Base-by-base conservation (phyloP, 1,284 basidiomycete species). In the Fistulina hepatica region DNA sequence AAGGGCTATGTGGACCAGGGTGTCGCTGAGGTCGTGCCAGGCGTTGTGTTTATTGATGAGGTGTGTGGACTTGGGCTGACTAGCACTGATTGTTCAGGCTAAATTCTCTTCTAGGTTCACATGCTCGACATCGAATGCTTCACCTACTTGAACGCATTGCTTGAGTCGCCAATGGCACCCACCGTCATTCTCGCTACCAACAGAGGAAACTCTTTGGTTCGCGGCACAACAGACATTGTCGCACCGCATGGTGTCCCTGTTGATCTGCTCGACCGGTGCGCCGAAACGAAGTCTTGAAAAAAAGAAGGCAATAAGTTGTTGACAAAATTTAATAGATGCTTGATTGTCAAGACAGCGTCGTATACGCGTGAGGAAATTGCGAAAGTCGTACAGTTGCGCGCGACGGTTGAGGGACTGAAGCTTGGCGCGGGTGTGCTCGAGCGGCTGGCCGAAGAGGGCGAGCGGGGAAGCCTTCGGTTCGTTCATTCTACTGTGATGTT, bases 61-160 rank as follows among this genome's bases (percentile, higher is more conserved):
- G 92, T 92, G 49, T 43, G 73, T 49, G 21, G 8, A 22, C 30
- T 20, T 24, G 17, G 27, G 11, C 39, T 13, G 22, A 11, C 16
- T 21, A 15, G n/a, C 17, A 12, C 34, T 34, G 11, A 19, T 6
- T 21, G 11, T 26, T 36, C 16, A 36, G 25, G n/a, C 2, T 11
- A 20, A 20, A 22, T 16, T 31, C 16, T 26, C 23, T 3, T n/a
- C 21, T 30, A 93, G 90, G 92, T 97, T 15, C 94, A 98, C 65
- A 97, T 97, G 94, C 80, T 98, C 47, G 94, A 98, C 60, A 93
- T 97, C 56, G 95, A 98, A 60, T 97, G 93, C 61, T 98, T 97
- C 67, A 97, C 94, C 6, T 98, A 95, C 63, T 74, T 98, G 36
- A 98, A 98, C 61, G 83, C 92, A 10, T 76, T 97, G 6, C 71